Base-by-base conservation (phyloP, 345 rosid genomes). In the Ceriops decandra region DNA sequence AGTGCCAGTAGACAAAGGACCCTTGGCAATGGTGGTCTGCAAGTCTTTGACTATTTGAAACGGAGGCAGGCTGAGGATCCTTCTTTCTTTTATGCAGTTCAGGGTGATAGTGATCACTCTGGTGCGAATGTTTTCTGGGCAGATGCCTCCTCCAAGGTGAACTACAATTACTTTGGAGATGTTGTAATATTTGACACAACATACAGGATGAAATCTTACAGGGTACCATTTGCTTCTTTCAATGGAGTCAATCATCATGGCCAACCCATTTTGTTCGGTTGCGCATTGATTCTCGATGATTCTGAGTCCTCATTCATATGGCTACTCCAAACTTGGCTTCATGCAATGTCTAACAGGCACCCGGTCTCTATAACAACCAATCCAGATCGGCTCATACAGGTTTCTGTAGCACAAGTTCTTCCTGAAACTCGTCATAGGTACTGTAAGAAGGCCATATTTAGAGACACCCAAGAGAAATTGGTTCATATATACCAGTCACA, bases 181-280 rank as follows among this genome's bases (percentile, higher is more conserved):
- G 77, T 86, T 5, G 82, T 85, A 19, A 77, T 80, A 6, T 85
- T 85, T 52, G 86, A 85, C 65, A 82, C 88, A 10, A 76, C 80
- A 47, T 85, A 85, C 72, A 70, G 86, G 66, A 71, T 83, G 19
- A 79, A 85, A 74, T 64, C 80, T 66, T 85, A 80, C 59, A 75
- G 88, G 17, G 67, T 85, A 58, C 88, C 88, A 13, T 82, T 85
- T 66, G 88, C 85, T 11, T 80, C 88, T 8, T 85, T 85, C 71
- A 85, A 82, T 11, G 88, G 88, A 59, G 76, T 85, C 58, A 85
- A 85, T 63, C 91, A 87, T 77, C 91, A 87, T 54, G 91, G 89
- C 7, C 91, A 87, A 36, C 86, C 89, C 42, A 67, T 85, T 68
- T 69, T 87, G 30, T 83, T 85, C 38, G 91, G 91, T 26, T 87